Base-by-base conservation (phyloP, 2,329 filamentous ascomycete genomes). In the Trichoderma citrinoviride region DNA sequence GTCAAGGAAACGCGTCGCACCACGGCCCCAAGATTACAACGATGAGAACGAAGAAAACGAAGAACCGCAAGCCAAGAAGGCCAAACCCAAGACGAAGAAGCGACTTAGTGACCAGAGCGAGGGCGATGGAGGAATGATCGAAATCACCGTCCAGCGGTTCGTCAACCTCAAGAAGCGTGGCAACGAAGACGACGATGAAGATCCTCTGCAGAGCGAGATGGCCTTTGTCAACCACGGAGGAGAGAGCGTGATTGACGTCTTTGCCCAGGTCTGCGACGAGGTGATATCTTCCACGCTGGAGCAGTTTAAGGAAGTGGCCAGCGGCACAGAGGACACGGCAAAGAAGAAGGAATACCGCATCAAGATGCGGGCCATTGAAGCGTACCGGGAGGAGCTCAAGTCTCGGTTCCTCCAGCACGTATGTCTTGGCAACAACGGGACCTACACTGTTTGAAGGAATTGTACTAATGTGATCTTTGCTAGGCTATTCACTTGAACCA, bases 211-310 rank as follows among this genome's bases (percentile, higher is more conserved):
- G 50, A 71, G 76, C 2, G 81, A 84, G 5, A 84, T 87, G 2
- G 83, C 85, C 0, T 85, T 83, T 66, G 77, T 80, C 0, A 83
- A 82, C 68, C 80, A 81, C 17, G 75, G 77, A 23, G 84, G 85
- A 52, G 86, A 88, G 68, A 90, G 86, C 54, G 80, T 84, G 0
- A 78, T 89, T 2, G 87, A 90, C 68, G 86, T 89, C 1, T 78
- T 90, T 43, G 79, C 82, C 6, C 83, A 87, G 67, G 79, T 88
- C 15, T 89, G 85, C 71, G 82, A 86, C 40, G 86, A 89, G 70
- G 80, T 88, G 37, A 78, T 88, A 21, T 79, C 79, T n/a, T 75
- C 79, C 2, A 82, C 79, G 15, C 72, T 88, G 37, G 76, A 77
- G 1, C 80, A 80, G 54, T 73, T 87, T 2, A 76, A 81, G 49